These are phyloP conservation scores for Polytrichum formosum DNA, from an alignment of 225 moss, liverwort and hornwort genomes.

Conservation along the genomic window DNA sequence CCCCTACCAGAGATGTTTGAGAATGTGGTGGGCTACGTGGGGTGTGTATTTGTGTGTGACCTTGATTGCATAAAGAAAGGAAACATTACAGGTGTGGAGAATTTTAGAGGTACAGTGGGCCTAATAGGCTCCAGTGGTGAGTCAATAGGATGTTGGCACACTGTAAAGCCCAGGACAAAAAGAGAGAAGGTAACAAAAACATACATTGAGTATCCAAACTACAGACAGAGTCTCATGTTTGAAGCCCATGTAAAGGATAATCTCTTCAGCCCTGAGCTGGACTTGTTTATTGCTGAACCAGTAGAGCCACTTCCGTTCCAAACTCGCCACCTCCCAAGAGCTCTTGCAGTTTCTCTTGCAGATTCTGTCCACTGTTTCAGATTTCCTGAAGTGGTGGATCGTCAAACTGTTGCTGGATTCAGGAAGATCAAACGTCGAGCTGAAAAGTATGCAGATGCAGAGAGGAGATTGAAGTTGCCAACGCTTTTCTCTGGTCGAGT, in stretches of 20 bases:
- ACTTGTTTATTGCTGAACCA: constrained; percentile 22
- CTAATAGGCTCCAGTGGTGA: constrained; percentile 24
- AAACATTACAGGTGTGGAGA: constrained; percentile 11
- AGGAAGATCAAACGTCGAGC: constrained; percentile 6
- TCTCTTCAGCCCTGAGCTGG: constrained; percentile 6
- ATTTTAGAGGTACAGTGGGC: constrained; percentile 14
- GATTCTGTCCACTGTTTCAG: constrained; percentile 22
- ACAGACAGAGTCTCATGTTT: constrained; percentile 11
- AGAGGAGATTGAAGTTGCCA: constrained; percentile 20
- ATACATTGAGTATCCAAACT: constrained; percentile 19
- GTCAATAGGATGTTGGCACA: constrained; percentile 27
- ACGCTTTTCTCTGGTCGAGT: constrained; percentile 12
- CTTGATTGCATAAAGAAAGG: constrained; percentile 1
- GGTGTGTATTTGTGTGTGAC: constrained; percentile 18
- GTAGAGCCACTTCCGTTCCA: constrained; percentile 9
- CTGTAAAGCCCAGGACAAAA: constrained; percentile 11
- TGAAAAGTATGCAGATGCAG: constrained; percentile 5
- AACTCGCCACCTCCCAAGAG: constrained; percentile 8
- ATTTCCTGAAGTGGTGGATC: constrained; percentile 18
- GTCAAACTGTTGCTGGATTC: constrained; percentile 14
- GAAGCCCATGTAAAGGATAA: constrained; percentile 16
- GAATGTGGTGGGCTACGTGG: constrained; percentile 16
- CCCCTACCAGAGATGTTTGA: constrained; percentile 17
- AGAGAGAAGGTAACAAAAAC: constrained; percentile 3
- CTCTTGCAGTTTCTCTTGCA: constrained; percentile 16